Conservation (phyloP, 495 filamentous ascomycete species). For the Ramalina peruviana region DNA sequence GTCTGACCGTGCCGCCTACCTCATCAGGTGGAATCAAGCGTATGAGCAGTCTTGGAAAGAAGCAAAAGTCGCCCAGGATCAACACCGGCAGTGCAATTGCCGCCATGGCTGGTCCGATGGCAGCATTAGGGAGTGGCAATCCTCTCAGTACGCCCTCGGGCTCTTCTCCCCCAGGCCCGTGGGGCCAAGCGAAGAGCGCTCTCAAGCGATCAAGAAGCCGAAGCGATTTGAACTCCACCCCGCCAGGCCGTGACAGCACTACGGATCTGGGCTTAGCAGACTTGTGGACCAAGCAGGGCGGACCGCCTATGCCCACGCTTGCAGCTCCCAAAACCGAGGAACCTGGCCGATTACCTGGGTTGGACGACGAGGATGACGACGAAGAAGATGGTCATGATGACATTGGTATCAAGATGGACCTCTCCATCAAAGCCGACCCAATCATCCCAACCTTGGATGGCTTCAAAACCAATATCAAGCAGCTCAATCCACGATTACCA, state of each 20-base stretch:
- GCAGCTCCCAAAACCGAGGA: slow-evolving; percentile 23
- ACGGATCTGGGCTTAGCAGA: slow-evolving; percentile 27
- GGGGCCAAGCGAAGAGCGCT: slow-evolving; percentile 28
- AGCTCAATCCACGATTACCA: slow-evolving; percentile 55
- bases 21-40: slow-evolving; percentile 28
- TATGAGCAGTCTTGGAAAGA: slow-evolving; percentile 41
- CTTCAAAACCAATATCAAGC: slow-evolving; percentile 61
- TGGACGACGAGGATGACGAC: slow-evolving; percentile 33
- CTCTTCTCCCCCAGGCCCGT: slow-evolving; percentile 35
- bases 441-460: slow-evolving; percentile 63
- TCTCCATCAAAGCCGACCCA: slow-evolving; percentile 27
- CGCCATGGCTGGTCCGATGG: slow-evolving; percentile 46
- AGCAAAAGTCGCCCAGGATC: slow-evolving; percentile 43
- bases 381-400: slow-evolving; percentile 29
- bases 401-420: slow-evolving; percentile 34
- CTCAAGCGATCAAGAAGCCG: slow-evolving; percentile 55
- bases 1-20: slow-evolving; percentile 28
- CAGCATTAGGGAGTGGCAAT: slow-evolving; percentile 48
- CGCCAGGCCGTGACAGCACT: slow-evolving; percentile 13
- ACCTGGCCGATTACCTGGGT: slow-evolving; percentile 12
- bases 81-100: slow-evolving; percentile 45
- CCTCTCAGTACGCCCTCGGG: slow-evolving; percentile 43
- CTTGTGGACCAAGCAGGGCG: slow-evolving; percentile 35
- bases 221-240: slow-evolving; percentile 46
- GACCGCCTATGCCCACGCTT: slow-evolving; percentile 33